Conservation (phyloP, 305 asterid genomes). For the Rubia peregrina region DNA sequence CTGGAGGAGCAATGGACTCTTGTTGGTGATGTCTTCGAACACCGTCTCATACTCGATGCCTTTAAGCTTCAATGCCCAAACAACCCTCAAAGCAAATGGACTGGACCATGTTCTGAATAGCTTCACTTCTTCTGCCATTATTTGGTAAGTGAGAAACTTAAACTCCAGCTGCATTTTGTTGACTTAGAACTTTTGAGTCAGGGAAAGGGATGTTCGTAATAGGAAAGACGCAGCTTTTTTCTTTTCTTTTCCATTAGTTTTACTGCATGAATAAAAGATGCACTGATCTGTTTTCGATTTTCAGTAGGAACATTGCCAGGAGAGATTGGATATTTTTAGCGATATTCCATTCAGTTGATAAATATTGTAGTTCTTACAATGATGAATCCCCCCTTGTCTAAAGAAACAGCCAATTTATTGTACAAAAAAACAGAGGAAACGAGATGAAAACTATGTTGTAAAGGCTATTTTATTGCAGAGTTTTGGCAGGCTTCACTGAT, state of each 20-base stretch:
- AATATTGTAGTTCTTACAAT: background rate
- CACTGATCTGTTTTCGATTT: background rate
- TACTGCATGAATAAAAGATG: background rate
- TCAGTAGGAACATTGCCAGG: background rate
- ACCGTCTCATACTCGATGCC: slow-evolving; percentile 42
- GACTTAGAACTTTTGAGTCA: background rate
- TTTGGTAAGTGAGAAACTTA: background rate
- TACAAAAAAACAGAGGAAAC: background rate
- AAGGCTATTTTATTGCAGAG: background rate
- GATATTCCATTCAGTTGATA: background rate
- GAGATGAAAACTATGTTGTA: background rate
- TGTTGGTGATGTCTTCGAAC: slow-evolving; percentile 43
- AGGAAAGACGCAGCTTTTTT: background rate
- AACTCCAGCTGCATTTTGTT: background rate
- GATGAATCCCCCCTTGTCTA: background rate
- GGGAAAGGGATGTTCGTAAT: background rate
- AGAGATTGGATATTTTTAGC: background rate
- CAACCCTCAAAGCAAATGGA: slow-evolving; percentile 41
- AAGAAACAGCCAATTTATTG: background rate
- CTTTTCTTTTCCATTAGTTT: background rate
- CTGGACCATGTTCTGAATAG: slow-evolving; percentile 59
- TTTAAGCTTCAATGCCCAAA: slow-evolving; percentile 51
- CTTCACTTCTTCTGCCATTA: slow-evolving; percentile 47
- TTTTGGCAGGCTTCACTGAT: slow-evolving; percentile 8
- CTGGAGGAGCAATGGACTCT: slow-evolving; percentile 43